A percentile compares a stretch with the other conserved stretches of the same genome.
phyloP scores from a whole-genome alignment of 148 eudicot genomes.

The Silene latifolia region DNA sequence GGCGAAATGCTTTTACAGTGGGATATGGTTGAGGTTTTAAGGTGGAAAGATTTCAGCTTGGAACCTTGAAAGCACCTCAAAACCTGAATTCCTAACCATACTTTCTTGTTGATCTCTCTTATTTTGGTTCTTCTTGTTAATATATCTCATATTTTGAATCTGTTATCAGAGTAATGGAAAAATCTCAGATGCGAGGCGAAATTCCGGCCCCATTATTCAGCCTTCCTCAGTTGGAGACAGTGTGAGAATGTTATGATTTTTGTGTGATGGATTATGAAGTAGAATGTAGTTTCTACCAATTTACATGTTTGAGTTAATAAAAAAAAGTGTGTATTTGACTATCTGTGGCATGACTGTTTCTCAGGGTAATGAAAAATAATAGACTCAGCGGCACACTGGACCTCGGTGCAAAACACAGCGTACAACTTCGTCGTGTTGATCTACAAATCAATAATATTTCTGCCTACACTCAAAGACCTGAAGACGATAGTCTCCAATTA shows the following conservation, averaged over 20 bases:
- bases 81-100: not conserved
- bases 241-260: constrained; percentile 30
- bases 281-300: not conserved
- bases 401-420: constrained; percentile 46
- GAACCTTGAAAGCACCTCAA: not conserved
- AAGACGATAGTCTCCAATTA: constrained; percentile 19
- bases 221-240: constrained; percentile 53
- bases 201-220: constrained; percentile 46
- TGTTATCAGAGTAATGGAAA: constrained; percentile 47
- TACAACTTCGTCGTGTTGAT: constrained; percentile 51
- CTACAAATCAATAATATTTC: constrained; percentile 51
- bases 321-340: not conserved
- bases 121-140: not conserved
- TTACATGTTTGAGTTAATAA: not conserved
- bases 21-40: not conserved
- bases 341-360: not conserved
- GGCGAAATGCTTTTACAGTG: not conserved
- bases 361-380: constrained; percentile 43
- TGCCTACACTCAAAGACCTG: constrained; percentile 22
- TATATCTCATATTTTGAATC: not conserved
- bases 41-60: not conserved
- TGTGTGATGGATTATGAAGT: not conserved
- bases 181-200: constrained; percentile 37
- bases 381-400: constrained; percentile 52
- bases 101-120: not conserved